These are phyloP conservation scores for Leucogyrophana mollusca DNA, from an alignment of 768 basidiomycete species.

Conservation along the genomic window DNA sequence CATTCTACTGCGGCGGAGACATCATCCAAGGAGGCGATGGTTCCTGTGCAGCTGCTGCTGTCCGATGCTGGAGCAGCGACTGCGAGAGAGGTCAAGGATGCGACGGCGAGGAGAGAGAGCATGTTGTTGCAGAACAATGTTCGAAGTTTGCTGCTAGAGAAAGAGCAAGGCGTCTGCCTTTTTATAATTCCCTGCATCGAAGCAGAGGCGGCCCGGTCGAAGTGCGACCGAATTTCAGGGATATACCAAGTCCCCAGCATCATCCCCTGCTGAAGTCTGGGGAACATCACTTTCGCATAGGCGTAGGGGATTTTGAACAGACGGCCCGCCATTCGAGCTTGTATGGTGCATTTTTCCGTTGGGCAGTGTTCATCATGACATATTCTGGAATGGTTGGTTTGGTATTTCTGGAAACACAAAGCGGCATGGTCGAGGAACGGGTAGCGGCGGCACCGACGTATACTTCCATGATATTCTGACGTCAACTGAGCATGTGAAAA, in stretches of 20 bases:
- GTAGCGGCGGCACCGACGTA: not conserved
- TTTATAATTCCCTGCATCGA: not conserved
- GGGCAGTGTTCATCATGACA: not conserved
- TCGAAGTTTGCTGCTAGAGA: no score
- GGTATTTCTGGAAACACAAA: not conserved
- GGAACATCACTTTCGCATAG: no score
- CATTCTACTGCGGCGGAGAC: constrained; percentile 52
- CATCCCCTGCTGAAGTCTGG: no score
- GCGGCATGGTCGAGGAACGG: not conserved
- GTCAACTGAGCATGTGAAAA: constrained; percentile 1
- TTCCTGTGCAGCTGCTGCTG: constrained; percentile 41
- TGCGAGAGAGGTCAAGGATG: constrained; percentile 17
- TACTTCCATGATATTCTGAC: not conserved
- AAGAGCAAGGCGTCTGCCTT: not conserved
- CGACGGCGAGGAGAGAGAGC: not conserved
- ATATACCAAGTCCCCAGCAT: not conserved
- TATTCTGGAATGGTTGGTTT: not conserved
- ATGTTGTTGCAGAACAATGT: not conserved
- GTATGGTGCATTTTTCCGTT: no score
- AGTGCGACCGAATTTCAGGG: not conserved
- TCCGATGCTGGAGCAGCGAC: constrained; percentile 13
- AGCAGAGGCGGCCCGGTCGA: not conserved
- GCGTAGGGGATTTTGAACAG: not conserved
- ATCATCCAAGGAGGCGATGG: constrained; percentile 51
- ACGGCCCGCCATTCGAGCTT: not conserved